A percentile compares a stretch with the other conserved stretches of the same genome.
phyloP scores from a whole-genome alignment of 192 early-diverging fungal genomes.

The Lobosporangium transversale region DNA sequence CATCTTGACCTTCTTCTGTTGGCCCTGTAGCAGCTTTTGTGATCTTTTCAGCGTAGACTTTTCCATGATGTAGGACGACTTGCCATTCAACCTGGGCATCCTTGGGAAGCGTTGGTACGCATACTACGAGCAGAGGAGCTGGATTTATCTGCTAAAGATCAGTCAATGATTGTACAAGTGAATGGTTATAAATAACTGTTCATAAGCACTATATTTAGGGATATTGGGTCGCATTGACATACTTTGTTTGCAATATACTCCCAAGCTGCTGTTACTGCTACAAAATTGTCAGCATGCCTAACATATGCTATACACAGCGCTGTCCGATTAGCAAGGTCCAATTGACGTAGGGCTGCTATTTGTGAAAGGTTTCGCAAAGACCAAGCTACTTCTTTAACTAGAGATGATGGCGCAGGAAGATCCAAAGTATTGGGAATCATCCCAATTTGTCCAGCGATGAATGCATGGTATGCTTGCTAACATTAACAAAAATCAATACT shows the following conservation, averaged over 20 bases:
- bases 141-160: slow-evolving; percentile 1
- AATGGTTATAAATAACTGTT: not conserved
- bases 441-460: slow-evolving; percentile 84
- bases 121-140: slow-evolving; percentile 62
- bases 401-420: slow-evolving; percentile 56
- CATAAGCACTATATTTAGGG: not conserved
- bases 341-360: slow-evolving; percentile 54
- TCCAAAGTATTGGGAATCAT: slow-evolving; percentile 71
- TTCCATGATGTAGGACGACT: slow-evolving; percentile 54
- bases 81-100: slow-evolving; percentile 76
- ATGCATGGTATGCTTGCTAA: slow-evolving; percentile 67
- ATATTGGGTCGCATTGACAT: not conserved
- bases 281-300: slow-evolving; percentile 35
- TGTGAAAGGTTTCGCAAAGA: slow-evolving; percentile 66
- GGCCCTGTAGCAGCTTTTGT: not conserved
- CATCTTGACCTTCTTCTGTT: slow-evolving; percentile 16
- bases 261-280: slow-evolving; percentile 34
- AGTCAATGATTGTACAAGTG: not conserved
- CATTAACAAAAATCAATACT: not conserved
- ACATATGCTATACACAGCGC: slow-evolving; percentile 71
- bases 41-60: slow-evolving; percentile 34
- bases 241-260: slow-evolving; percentile 30
- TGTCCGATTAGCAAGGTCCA: slow-evolving; percentile 49
- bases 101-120: slow-evolving; percentile 70
- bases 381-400: slow-evolving; percentile 60